phyloP scores from a whole-genome alignment of 2,329 filamentous ascomycete genomes.

The Colletotrichum lini region DNA sequence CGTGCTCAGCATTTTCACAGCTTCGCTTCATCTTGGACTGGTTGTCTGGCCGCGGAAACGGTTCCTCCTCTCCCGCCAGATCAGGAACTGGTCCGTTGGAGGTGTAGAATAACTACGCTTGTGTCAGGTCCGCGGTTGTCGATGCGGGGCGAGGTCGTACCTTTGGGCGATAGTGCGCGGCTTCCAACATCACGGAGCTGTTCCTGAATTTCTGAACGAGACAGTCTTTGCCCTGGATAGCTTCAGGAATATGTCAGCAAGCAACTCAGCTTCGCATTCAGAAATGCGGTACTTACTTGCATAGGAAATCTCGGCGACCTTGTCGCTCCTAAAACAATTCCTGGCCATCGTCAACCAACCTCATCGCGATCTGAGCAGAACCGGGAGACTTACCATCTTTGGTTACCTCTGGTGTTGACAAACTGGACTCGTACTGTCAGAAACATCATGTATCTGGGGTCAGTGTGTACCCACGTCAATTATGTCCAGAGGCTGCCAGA shows the following conservation, averaged over 20 bases:
- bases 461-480: slow-evolving; percentile 69
- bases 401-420: slow-evolving; percentile 77
- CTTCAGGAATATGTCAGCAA: slow-evolving; percentile 59
- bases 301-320: slow-evolving; percentile 92
- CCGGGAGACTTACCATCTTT: slow-evolving; percentile 71
- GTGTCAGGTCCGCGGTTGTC: slow-evolving; percentile 16
- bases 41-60: slow-evolving; percentile 86
- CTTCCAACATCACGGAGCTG: slow-evolving; percentile 94
- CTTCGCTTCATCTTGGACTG: slow-evolving; percentile 89
- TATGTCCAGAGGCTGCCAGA: slow-evolving; percentile 76
- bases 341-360: slow-evolving; percentile 54
- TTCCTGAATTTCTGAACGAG: slow-evolving; percentile 97
- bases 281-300: slow-evolving; percentile 75
- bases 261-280: background rate
- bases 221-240: slow-evolving; percentile 93
- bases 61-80: slow-evolving; percentile 78
- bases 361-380: background rate
- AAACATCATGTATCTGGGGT: slow-evolving; percentile 45
- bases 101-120: slow-evolving; percentile 65
- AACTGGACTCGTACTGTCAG: slow-evolving; percentile 67
- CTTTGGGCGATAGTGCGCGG: slow-evolving; percentile 86
- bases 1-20: slow-evolving; percentile 87
- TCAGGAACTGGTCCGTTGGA: slow-evolving; percentile 63
- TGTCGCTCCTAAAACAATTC: slow-evolving; percentile 87
- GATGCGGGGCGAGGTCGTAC: slow-evolving; percentile 56